Evolutionary conservation across 1,284 basidiomycete species (phyloP), one percentile per base, ranked within the genome.

Genomic region (Cryptococcus sp.): DNA sequence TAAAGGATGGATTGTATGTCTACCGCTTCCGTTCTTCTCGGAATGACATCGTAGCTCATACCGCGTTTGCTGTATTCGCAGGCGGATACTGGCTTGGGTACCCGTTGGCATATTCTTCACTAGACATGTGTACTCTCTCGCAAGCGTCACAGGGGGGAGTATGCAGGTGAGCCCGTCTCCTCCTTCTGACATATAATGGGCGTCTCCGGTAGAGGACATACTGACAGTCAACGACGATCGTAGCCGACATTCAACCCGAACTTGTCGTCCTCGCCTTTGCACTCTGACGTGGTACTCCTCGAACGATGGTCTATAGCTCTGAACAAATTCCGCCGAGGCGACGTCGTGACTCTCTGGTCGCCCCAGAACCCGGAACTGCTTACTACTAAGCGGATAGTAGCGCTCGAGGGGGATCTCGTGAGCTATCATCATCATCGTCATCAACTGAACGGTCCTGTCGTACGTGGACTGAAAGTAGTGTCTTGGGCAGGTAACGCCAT

Each of bases 371-470:
- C 81, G 1, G 71, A 78, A 13, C 50, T 75, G 15, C 67, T 83
- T 11, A 75, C 82, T n/a, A 81, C 80, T 11, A 84, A 84, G 61
- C 78, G 83, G 1, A 80, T 84, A 48, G 71, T 84, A 44, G 83
- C 81, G 11, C 69, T 84, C 7, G 80, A 81, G 51, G 82, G 82
- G n/a, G 82, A 83, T 62, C 68, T 81, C 1, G 80, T 82, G 48
- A 65, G 71, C 56, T 13, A 25, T 15, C 4, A 16, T 42, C 16
- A 19, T 42, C 31, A 41, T 38, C 11, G 15, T 20, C 5, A 20
- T 55, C 41, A 3, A 41, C 20, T 19, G 25, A 25, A 3, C 25
- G 25, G 25, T 25, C 25, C 3, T 25, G 6, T 25, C 6, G 25
- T 25, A 6, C 25, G 25, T 25, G 6, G 25, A 25, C 25, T 6